Evolutionary conservation across 177 flowering plant species (phyloP), one percentile per base, ranked within the genome.

Genomic region (Vitis hybrid): DNA sequence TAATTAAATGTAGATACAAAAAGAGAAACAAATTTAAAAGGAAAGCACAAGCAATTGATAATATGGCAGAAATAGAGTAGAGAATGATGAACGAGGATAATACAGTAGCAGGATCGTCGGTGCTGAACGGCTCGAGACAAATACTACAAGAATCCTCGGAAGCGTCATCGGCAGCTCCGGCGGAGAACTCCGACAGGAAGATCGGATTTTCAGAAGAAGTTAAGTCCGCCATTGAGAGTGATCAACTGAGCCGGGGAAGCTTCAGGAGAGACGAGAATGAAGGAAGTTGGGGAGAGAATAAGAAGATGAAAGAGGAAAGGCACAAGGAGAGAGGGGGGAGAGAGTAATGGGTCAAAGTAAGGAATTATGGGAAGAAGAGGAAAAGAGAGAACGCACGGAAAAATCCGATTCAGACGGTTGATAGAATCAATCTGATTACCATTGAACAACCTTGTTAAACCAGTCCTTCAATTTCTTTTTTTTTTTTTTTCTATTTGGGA

Each of bases 81-180:
- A 57, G 17, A 54, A 15, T 18, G 41, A 14, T 4, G 56, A 14
- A 41, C 4, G 49, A 65, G 9, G 76, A 62, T 17, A 60, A 24
- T 87, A 89, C 93, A 74, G 84, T 73, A 21, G 89, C 73, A 35
- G 93, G 93, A 72, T 87, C 88, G 1, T 67, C 60, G 18, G 75
- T 13, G 64, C 63, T 70, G 73, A 87, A 89, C 9, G 88, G 82
- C 67, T 89, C 93, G 48, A 87, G 87, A 62, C 93, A 89, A 35
- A 89, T 87, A 57, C 91, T 84, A 71, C 93, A 89, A 10, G 70
- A 82, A 51, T 89, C 93, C 2, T 86, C 91, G 53, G 58, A 35
- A 21, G 18, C 62, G 55, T 78, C 84, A 55, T 75, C 82, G 48
- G 59, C 58, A 52, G 66, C 73, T 4, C 59, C 81, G 11, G 74